These are phyloP conservation scores for Verruconis gallopava DNA, from an alignment of 2,329 filamentous ascomycete species.

Conservation along the genomic window DNA sequence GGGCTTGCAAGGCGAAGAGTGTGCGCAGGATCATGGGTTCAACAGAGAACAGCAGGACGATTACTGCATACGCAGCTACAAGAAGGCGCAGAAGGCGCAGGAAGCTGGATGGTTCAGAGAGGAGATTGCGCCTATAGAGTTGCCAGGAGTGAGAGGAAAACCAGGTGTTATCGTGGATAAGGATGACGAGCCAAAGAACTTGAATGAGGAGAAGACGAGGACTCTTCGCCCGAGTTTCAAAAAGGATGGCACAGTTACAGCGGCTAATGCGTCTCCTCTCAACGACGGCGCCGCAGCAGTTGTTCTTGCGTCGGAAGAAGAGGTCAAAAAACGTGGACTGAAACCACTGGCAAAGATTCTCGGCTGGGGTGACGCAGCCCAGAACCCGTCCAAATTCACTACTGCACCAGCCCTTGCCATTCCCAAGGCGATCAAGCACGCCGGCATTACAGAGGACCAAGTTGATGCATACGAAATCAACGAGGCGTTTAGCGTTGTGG, in stretches of 20 bases:
- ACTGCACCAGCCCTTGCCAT: slow-evolving; percentile 87
- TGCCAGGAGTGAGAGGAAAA: slow-evolving; percentile 82
- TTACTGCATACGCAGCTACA: slow-evolving; percentile 89
- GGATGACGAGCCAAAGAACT: slow-evolving; percentile 94
- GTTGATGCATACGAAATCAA: slow-evolving; percentile 98
- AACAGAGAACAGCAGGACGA: slow-evolving; percentile 80
- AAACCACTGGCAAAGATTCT: slow-evolving; percentile 94
- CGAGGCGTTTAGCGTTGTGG: slow-evolving; percentile 95
- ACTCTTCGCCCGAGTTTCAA: slow-evolving; percentile 62
- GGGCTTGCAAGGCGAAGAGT: slow-evolving; percentile 87
- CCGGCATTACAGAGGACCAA: slow-evolving; percentile 61
- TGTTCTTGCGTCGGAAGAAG: slow-evolving; percentile 86
- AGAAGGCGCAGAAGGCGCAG: slow-evolving; percentile 79
- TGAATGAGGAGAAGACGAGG: slow-evolving; percentile 39
- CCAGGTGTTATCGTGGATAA: slow-evolving; percentile 64
- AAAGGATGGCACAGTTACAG: slow-evolving; percentile 78
- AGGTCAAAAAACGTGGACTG: slow-evolving; percentile 80
- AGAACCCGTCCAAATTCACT: slow-evolving; percentile 89
- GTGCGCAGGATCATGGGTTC: slow-evolving; percentile 70
- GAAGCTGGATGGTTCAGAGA: slow-evolving; percentile 66
- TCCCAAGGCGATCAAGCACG: slow-evolving; percentile 94
- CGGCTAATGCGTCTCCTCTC: slow-evolving; percentile 89
- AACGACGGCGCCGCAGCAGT: slow-evolving; percentile 90
- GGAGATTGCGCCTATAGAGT: slow-evolving; percentile 83
- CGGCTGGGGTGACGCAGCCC: slow-evolving; percentile 90